Evolutionary conservation across 2,329 filamentous ascomycete species (phyloP).

Genomic region (Aspergillus sp.): DNA sequence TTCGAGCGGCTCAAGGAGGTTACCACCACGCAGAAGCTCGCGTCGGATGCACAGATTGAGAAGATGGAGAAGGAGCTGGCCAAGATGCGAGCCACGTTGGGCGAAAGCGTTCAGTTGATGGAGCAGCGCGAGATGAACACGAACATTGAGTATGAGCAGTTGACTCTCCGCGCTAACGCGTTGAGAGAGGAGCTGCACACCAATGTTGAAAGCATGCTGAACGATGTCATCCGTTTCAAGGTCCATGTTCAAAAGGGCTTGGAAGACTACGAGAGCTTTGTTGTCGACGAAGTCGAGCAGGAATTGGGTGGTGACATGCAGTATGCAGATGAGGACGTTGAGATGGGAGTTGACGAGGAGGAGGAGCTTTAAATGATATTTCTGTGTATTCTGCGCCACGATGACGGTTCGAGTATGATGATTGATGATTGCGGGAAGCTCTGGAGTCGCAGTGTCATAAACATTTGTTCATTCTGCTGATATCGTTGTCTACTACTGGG

Average conservation of each 20-base stretch:
- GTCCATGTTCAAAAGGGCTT: conserved; percentile 91
- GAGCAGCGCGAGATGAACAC: conserved; percentile 96
- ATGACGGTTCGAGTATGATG: neutral
- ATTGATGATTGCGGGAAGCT: conserved; percentile 6
- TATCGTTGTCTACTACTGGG: conserved; percentile 5
- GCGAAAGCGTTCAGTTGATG: conserved; percentile 85
- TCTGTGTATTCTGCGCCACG: neutral
- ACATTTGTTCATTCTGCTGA: neutral
- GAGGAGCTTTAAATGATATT: conserved; percentile 3
- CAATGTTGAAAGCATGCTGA: conserved; percentile 91
- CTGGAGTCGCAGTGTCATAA: neutral
- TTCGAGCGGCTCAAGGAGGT: conserved; percentile 91
- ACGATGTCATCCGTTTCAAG: conserved; percentile 98
- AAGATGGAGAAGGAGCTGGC: conserved; percentile 99
- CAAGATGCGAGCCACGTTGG: conserved; percentile 81
- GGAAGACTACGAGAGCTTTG: conserved; percentile 92
- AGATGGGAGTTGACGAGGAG: conserved; percentile 12
- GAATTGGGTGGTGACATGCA: conserved; percentile 69
- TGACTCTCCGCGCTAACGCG: conserved; percentile 78
- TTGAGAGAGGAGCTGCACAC: conserved; percentile 97
- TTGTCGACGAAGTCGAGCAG: conserved; percentile 88
- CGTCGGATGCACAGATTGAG: conserved; percentile 90
- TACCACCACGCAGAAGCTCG: conserved; percentile 82
- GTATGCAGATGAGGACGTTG: conserved; percentile 29
- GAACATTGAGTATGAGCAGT: conserved; percentile 92